phyloP scores from a whole-genome alignment of 148 eudicot species.

The Diospyros kaki region DNA sequence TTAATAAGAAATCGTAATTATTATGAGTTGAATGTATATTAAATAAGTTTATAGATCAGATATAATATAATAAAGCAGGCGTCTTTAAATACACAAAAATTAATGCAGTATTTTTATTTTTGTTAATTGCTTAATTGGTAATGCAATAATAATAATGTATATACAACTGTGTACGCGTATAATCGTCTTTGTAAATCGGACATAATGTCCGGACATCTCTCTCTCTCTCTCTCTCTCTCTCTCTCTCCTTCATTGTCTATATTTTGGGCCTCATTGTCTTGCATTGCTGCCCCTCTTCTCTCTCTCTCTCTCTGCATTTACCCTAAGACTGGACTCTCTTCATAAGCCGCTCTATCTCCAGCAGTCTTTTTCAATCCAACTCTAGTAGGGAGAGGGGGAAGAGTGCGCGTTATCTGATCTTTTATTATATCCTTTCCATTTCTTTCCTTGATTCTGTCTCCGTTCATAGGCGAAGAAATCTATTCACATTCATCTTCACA shows the following conservation, averaged over 20 bases:
- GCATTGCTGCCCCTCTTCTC: constrained; percentile 6
- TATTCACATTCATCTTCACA: background rate
- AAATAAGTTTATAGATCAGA: too few species aligned
- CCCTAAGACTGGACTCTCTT: constrained; percentile 12
- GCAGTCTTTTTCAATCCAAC: background rate
- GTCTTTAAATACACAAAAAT: too few species aligned
- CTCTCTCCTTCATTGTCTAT: background rate
- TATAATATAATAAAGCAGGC: too few species aligned
- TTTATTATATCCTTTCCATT: background rate
- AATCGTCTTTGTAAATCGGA: too few species aligned
- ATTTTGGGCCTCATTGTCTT: constrained; percentile 16
- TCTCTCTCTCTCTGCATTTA: constrained; percentile 12
- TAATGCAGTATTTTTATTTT: too few species aligned
- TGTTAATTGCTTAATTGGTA: too few species aligned
- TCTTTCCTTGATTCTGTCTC: constrained; percentile 1
- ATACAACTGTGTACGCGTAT: too few species aligned
- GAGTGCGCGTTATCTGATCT: background rate
- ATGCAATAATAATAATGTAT: too few species aligned
- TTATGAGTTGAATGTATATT: too few species aligned
- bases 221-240: background rate
- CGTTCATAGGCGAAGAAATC: constrained; percentile 8
- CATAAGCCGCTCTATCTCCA: constrained; percentile 7
- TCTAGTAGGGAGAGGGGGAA: background rate
- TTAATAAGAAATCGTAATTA: too few species aligned
- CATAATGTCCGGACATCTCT: background rate